phyloP scores from a whole-genome alignment of 2,329 filamentous ascomycete species.

The Colletotrichum somersetense region DNA sequence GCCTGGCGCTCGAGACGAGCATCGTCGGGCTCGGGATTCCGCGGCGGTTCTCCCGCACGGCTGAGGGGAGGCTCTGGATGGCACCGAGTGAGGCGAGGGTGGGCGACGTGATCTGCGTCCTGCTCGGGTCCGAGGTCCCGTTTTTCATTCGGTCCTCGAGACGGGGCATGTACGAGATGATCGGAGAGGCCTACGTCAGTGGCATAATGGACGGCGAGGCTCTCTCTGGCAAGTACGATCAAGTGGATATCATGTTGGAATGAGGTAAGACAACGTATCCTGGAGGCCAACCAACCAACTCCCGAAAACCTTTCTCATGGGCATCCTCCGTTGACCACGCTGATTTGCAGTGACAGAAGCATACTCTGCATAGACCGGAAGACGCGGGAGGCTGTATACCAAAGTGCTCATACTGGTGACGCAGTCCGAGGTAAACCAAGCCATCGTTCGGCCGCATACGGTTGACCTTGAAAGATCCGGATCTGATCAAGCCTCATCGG shows the following conservation, averaged over 20 bases:
- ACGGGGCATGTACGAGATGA: conserved; percentile 17
- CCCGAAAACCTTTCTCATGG: background rate
- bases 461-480: too few species aligned
- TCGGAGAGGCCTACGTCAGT: conserved; percentile 27
- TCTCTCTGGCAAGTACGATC: background rate
- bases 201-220: conserved; percentile 30
- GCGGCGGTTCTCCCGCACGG: conserved; percentile 16
- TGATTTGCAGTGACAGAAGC: too few species aligned
- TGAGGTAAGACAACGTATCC: background rate
- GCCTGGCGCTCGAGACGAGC: conserved; percentile 6
- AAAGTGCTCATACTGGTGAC: too few species aligned
- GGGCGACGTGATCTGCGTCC: conserved; percentile 4
- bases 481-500: too few species aligned
- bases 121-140: conserved; percentile 26
- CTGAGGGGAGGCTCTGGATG: conserved; percentile 5
- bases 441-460: too few species aligned
- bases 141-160: conserved; percentile 20
- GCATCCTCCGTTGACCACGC: background rate
- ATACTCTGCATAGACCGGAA: too few species aligned
- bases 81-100: conserved; percentile 2
- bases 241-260: conserved; percentile 1
- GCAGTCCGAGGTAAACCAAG: too few species aligned
- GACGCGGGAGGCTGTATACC: too few species aligned
- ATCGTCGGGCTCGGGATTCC: background rate
- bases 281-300: background rate